Conservation (phyloP, 371 early-diverging fungal genomes). For the Mortierella sp. region DNA sequence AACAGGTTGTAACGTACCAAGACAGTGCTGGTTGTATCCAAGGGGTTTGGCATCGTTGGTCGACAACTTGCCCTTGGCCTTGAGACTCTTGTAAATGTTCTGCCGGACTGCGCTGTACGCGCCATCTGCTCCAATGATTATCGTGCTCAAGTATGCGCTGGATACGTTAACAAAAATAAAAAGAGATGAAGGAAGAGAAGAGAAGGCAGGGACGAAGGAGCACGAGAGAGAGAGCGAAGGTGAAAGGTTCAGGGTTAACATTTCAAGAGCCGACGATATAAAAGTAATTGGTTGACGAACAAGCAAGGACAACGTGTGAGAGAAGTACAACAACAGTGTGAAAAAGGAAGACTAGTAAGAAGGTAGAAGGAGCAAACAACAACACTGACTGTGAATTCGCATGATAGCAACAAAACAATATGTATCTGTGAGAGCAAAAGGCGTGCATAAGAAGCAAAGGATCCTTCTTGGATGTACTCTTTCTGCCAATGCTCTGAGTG, state of each 20-base stretch:
- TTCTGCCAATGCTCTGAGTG: not conserved
- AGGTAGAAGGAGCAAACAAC: not conserved
- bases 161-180: not conserved
- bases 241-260: not conserved
- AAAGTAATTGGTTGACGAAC: not conserved
- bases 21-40: slow-evolving; percentile 40
- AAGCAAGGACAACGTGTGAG: not conserved
- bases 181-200: not conserved
- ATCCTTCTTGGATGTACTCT: not conserved
- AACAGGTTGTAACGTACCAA: slow-evolving; percentile 20
- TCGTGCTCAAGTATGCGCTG: slow-evolving; percentile 28
- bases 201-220: not conserved
- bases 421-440: not conserved
- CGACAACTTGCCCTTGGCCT: slow-evolving; percentile 25
- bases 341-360: not conserved
- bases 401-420: not conserved
- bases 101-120: slow-evolving; percentile 44
- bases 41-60: slow-evolving; percentile 34
- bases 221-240: not conserved
- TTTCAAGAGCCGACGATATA: not conserved
- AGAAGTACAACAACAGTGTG: not conserved
- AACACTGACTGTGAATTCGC: not conserved
- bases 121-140: slow-evolving; percentile 49
- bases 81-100: slow-evolving; percentile 42
- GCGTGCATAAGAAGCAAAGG: not conserved